phyloP scores from a whole-genome alignment of 108 stramenopile genomes.

The Stephanodiscus triporus region DNA sequence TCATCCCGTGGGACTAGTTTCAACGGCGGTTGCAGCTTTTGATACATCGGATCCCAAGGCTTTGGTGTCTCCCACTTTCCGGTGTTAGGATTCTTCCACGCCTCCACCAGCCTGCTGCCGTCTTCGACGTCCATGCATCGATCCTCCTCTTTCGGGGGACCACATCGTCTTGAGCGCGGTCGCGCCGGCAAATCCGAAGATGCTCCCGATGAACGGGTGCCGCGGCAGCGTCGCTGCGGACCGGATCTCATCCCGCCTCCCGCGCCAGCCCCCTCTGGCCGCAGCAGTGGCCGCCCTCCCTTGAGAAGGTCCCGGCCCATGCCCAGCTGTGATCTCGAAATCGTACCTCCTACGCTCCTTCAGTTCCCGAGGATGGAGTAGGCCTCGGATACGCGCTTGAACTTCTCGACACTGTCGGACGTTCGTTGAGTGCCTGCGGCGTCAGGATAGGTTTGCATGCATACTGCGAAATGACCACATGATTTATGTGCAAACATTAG shows the following conservation, averaged over 20 bases:
- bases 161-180: constrained; percentile 10
- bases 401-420: constrained; percentile 56
- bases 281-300: neutral
- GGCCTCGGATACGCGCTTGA: constrained; percentile 80
- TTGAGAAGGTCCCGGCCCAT: constrained; percentile 20
- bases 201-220: constrained; percentile 47
- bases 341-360: constrained; percentile 66
- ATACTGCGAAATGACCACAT: constrained; percentile 26
- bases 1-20: constrained; percentile 71
- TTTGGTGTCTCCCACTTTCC: constrained; percentile 77
- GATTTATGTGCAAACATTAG: neutral
- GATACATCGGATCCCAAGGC: constrained; percentile 84
- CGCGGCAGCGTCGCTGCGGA: constrained; percentile 45
- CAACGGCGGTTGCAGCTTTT: constrained; percentile 61
- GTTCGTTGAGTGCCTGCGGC: constrained; percentile 43
- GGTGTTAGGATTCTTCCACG: constrained; percentile 80
- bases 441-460: constrained; percentile 94
- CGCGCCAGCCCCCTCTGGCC: constrained; percentile 9
- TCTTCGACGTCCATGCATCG: constrained; percentile 26
- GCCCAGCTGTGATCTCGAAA: constrained; percentile 31
- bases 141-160: constrained; percentile 15
- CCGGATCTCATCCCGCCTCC: constrained; percentile 18
- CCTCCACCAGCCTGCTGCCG: constrained; percentile 67
- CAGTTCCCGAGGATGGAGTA: constrained; percentile 64
- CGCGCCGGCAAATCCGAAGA: constrained; percentile 34